Base-by-base conservation (phyloP, 2,329 filamentous ascomycete species). In the Pleurostoma richardsiae region DNA sequence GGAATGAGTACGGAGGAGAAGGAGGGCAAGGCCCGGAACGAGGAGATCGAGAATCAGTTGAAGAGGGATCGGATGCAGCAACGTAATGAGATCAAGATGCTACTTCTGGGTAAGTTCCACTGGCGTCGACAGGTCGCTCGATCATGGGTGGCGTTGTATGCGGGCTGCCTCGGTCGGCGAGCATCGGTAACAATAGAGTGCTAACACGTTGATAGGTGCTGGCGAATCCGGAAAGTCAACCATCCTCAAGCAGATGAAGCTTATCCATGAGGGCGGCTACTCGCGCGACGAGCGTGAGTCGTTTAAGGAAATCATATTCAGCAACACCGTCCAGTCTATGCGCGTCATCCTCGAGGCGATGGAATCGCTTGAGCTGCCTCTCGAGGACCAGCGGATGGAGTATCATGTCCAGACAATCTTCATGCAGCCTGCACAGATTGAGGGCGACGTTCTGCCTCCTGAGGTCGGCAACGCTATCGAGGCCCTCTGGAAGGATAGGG, bases 1-100 rank as follows among this genome's bases (percentile, higher is more conserved):
- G 92, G 92, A 74, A 95, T 96, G 90, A 97, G 92, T 71, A 96
- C 94, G 67, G 94, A 97, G 79, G 94, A 97, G 77, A 96, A 96
- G 86, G 94, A 97, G 90, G 92, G 94, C 76, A 97, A 96, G 88
- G 89, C 90, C 79, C 86, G 94, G 61, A 97, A 99, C 70, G 94
- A 99, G 81, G 92, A 97, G 83, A 99, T 99, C 66, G 94, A 99
- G 76, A 97, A 96, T 71, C 92, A 97, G 79, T 79, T 97, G 67
- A 97, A 96, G 83, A 83, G 90, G 70, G 94, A 99, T 68, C 95
- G 95, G 75, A 88, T 97, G 88, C 87, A 95, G 79, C 91, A 96
- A 77, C 86, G 92, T 63, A 99, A 99, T 61, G 94, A 99, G 75
- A 99, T 99, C 78, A 99, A 99, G 83, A 97, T 99, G 94, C 79